Base-by-base conservation (phyloP, 192 early-diverging fungal genomes). In the Rhizophagus clarus region DNA sequence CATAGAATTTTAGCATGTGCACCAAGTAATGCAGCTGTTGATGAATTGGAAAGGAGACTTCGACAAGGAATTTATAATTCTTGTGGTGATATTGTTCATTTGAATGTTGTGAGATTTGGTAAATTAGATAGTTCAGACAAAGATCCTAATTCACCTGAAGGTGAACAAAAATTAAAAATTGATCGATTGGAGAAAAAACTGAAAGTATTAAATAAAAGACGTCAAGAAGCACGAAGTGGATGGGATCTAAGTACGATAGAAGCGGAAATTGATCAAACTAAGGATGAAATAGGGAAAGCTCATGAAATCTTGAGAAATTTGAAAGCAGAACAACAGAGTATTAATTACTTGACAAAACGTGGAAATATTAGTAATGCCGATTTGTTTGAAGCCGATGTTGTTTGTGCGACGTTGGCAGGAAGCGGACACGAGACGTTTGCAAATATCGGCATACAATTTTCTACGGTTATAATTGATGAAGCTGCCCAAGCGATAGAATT, bases 21-120 rank as follows among this genome's bases (percentile, higher is more conserved):
- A n/a, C 97, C 97, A 7, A 94, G 92, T 76, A 99, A 99, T 79
- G 97, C 97, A 4, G 97, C 96, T 0, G 94, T 95, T 42, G 97
- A 99, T 77, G 97, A 99, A 85, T 95, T 99, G 81, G 94, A 93
- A 14, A 93, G 94, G 78, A 90, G 97, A 14, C 74, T 99, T 15
- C 94, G 91, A 83, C 76, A 84, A 2, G 97, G 97, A 31, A 94
- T 97, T 26, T 66, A 81, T 9, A 87, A 90, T 28, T 85, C 85
- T 1, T 63, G 86, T 8, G 95, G 95, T 1, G 64, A 84, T 17
- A 81, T 85, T 15, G 90, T 91, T 20, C 80, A 83, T 9, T 94
- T 94, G 5, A 90, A 90, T 29, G 88, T 97, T n/a, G 93, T 97
- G 6, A 92, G 96, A 37, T 86, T 98, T 24, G 97, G 97, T 42